A percentile compares a stretch with the other conserved stretches of the same genome.
phyloP scores from a whole-genome alignment of 257 asterid species.

The Lavandula angustifolia region DNA sequence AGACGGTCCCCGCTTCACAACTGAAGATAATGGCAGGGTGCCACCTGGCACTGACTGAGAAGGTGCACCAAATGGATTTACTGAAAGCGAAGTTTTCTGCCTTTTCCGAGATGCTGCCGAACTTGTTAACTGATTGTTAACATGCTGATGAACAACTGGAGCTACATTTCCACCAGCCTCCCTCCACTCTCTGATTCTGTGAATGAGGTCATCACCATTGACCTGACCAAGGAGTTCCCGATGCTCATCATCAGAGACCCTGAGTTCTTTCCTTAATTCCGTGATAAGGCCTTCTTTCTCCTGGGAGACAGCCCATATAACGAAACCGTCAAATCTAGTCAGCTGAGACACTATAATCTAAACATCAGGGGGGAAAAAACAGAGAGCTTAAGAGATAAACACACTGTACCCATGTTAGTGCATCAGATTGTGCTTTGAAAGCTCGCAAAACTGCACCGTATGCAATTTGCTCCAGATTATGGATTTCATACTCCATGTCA shows the following conservation, averaged over 20 bases:
- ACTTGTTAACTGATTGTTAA: conserved; percentile 65
- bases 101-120: conserved; percentile 81
- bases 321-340: conserved; percentile 20
- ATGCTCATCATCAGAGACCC: conserved; percentile 98
- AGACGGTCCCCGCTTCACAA: conserved; percentile 58
- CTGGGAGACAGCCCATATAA: conserved; percentile 42
- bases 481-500: conserved; percentile 89
- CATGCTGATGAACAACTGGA: conserved; percentile 49
- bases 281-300: conserved; percentile 97
- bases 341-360: conserved; percentile 4
- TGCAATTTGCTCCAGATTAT: conserved; percentile 91
- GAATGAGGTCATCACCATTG: conserved; percentile 82
- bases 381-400: conserved; percentile 14
- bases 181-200: conserved; percentile 96
- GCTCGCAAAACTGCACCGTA: conserved; percentile 94
- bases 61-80: conserved; percentile 50
- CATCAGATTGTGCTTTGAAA: conserved; percentile 97
- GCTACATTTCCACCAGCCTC: conserved; percentile 64
- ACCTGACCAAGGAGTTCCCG: conserved; percentile 80
- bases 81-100: conserved; percentile 61
- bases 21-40: conserved; percentile 46
- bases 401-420: conserved; percentile 90
- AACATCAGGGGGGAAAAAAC: conserved; percentile 17
- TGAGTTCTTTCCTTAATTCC: conserved; percentile 89
- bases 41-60: conserved; percentile 53